These are phyloP conservation scores for Crithidia thermophila DNA, from an alignment of 208 protist genomes.

Conservation along the genomic window DNA sequence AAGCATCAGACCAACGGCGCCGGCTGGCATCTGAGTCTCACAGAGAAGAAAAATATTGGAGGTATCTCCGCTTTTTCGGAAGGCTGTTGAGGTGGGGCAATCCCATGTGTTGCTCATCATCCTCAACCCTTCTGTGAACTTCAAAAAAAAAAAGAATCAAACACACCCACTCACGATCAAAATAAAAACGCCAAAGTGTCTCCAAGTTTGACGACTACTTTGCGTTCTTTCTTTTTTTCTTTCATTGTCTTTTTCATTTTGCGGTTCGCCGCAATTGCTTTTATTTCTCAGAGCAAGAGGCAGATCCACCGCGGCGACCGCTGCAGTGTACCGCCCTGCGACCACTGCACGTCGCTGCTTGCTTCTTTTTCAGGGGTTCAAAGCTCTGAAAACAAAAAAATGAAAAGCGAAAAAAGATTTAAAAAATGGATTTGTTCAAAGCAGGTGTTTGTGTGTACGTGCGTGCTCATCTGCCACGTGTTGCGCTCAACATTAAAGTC, in stretches of 20 bases:
- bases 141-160: too few relatives aligned
- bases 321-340: slow-evolving; percentile 23
- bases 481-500: too few relatives aligned
- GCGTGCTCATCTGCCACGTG: too few relatives aligned
- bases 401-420: not conserved
- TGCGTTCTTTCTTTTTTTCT: slow-evolving; percentile 9
- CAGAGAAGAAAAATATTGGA: slow-evolving; percentile 19
- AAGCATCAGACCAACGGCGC: too few relatives aligned
- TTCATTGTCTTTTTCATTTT: slow-evolving; percentile 3
- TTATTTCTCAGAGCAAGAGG: slow-evolving; percentile 1
- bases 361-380: not conserved
- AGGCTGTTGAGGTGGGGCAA: too few relatives aligned
- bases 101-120: too few relatives aligned
- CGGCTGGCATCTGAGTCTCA: not conserved
- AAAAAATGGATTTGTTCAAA: too few relatives aligned
- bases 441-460: too few relatives aligned
- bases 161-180: too few relatives aligned
- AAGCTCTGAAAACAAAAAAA: too few relatives aligned
- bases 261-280: not conserved
- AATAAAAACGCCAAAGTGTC: too few relatives aligned
- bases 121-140: too few relatives aligned
- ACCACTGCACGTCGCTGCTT: slow-evolving; percentile 21
- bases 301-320: slow-evolving; percentile 3
- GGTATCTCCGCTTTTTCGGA: slow-evolving; percentile 8
- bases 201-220: slow-evolving; percentile 4